phyloP scores from a whole-genome alignment of 805 yeast genomes.

The Candida jianshihensis region DNA sequence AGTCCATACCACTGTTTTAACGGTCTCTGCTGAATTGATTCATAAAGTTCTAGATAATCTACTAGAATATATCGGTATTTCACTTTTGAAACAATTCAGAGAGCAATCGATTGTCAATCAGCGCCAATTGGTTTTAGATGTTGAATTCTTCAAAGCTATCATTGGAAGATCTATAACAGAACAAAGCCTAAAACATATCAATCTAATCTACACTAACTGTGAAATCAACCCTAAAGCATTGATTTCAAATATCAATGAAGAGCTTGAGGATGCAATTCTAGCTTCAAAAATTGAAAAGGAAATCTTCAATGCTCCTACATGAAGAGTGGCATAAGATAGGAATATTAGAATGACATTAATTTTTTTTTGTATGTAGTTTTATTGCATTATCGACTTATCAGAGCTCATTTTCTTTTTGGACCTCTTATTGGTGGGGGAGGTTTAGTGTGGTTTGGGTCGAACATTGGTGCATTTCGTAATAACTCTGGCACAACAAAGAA shows the following conservation, averaged over 20 bases:
- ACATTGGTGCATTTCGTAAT: constrained; percentile 83
- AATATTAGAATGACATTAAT: no score
- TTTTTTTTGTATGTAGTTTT: no score
- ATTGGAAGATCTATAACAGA: constrained; percentile 15
- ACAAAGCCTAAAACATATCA: constrained; percentile 10
- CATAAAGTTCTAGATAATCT: constrained; percentile 38
- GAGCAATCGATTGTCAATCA: constrained; percentile 38
- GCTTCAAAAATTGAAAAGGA: constrained; percentile 18
- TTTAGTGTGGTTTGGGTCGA: constrained; percentile 50
- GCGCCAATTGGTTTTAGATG: constrained; percentile 45
- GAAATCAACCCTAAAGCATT: constrained; percentile 5
- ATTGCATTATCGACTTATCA: no score
- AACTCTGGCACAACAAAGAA: constrained; percentile 86
- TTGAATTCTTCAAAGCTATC: constrained; percentile 40
- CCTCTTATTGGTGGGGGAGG: constrained; percentile 72
- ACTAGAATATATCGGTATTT: constrained; percentile 31
- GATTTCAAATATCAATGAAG: constrained; percentile 7
- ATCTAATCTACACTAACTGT: constrained; percentile 16
- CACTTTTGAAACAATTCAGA: constrained; percentile 31
- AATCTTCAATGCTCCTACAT: constrained; percentile 12
- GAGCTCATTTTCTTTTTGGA: constrained; percentile 32
- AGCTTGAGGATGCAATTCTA: constrained; percentile 11
- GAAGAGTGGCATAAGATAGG: no score
- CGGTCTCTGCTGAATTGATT: constrained; percentile 41
- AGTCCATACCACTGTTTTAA: constrained; percentile 44